Evolutionary conservation across 441 rosid species (phyloP).

Genomic region (Theobroma grandiflorum): DNA sequence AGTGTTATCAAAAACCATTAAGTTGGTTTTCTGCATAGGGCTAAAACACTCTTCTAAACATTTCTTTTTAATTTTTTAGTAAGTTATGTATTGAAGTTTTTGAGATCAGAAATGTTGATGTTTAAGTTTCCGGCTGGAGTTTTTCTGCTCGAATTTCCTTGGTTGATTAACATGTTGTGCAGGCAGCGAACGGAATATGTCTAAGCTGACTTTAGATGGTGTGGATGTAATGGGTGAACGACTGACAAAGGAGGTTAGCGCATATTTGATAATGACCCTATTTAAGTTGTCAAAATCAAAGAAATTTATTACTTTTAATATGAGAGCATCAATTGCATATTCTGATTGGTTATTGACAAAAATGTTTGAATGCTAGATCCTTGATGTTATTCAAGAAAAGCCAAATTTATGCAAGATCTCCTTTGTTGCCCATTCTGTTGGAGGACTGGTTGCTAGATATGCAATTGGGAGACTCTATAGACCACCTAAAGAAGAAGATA

Average conservation of each 20-base stretch:
- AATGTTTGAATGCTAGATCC: slow-evolving; percentile 56
- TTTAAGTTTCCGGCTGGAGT: neutral
- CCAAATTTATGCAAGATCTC: slow-evolving; percentile 80
- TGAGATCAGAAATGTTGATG: neutral
- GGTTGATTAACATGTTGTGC: slow-evolving; percentile 31
- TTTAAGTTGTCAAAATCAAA: neutral
- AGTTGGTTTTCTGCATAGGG: neutral
- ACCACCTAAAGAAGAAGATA: slow-evolving; percentile 47
- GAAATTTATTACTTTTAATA: slow-evolving; percentile 9
- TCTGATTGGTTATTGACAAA: slow-evolving; percentile 24
- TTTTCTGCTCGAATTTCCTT: neutral
- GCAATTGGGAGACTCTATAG: slow-evolving; percentile 88
- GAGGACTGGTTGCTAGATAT: slow-evolving; percentile 96
- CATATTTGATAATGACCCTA: neutral
- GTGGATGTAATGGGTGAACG: slow-evolving; percentile 99
- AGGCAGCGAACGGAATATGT: slow-evolving; percentile 87
- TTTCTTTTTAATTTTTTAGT: neutral
- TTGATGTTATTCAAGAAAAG: slow-evolving; percentile 68
- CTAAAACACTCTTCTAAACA: neutral
- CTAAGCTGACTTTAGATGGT: slow-evolving; percentile 78
- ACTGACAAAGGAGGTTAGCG: slow-evolving; percentile 77
- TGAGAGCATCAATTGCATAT: neutral
- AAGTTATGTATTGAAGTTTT: neutral
- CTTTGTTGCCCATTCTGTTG: slow-evolving; percentile 96
- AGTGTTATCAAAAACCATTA: neutral